Evolutionary conservation across 352 stramenopile genomes (phyloP).

Genomic region (Elongisporangium prolatum): DNA sequence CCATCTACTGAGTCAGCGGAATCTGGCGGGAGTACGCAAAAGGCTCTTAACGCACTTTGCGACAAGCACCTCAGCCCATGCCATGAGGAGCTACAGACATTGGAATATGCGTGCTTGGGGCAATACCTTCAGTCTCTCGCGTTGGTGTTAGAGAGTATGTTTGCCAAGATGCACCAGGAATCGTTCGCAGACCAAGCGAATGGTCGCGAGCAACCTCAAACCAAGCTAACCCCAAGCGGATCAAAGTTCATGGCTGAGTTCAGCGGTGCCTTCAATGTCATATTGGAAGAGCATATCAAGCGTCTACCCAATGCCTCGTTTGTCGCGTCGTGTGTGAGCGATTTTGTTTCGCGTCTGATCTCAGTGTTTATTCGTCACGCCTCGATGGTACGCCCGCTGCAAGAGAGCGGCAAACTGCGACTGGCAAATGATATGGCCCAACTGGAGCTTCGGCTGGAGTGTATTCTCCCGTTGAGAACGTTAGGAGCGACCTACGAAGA

Average conservation of each 20-base stretch:
- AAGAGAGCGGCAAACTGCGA: constrained; percentile 72
- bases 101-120: constrained; percentile 60
- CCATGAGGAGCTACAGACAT: constrained; percentile 39
- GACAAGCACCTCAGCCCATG: constrained; percentile 38
- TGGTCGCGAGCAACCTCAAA: background rate
- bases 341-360: constrained; percentile 69
- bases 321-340: constrained; percentile 44
- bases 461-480: constrained; percentile 50
- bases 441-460: constrained; percentile 63
- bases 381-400: constrained; percentile 61
- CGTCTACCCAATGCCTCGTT: constrained; percentile 50
- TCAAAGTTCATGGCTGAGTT: constrained; percentile 85
- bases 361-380: constrained; percentile 78
- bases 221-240: constrained; percentile 10
- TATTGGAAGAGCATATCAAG: constrained; percentile 74
- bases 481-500: constrained; percentile 70
- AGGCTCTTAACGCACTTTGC: constrained; percentile 34
- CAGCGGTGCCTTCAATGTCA: constrained; percentile 42
- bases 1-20: background rate
- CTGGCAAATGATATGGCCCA: constrained; percentile 85
- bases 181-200: constrained; percentile 53
- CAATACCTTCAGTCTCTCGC: constrained; percentile 69
- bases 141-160: constrained; percentile 45
- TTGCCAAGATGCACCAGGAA: constrained; percentile 84
- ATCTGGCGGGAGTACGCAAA: constrained; percentile 13